phyloP scores from a whole-genome alignment of 1,139 yeast genomes.

The Geotrichum klebahnii region DNA sequence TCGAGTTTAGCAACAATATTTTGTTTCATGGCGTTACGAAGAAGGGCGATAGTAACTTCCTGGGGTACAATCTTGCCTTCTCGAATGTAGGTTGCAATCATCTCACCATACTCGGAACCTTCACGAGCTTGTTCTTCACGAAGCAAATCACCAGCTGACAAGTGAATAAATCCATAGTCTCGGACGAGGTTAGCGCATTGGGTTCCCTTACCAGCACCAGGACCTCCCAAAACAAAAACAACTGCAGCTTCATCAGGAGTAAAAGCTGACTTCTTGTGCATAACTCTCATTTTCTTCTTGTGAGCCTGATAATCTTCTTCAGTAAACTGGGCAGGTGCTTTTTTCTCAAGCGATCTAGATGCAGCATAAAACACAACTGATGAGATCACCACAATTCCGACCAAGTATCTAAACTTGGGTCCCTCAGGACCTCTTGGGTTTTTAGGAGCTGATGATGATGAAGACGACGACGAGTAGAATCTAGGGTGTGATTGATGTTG shows the following conservation, averaged over 20 bases:
- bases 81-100: slow-evolving; percentile 76
- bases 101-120: slow-evolving; percentile 78
- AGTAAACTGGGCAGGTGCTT: slow-evolving; percentile 48
- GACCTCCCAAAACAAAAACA: slow-evolving; percentile 73
- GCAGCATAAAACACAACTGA: slow-evolving; percentile 54
- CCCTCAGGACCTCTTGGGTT: slow-evolving; percentile 29
- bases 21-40: slow-evolving; percentile 72
- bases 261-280: slow-evolving; percentile 45
- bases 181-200: slow-evolving; percentile 83
- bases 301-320: slow-evolving; percentile 59
- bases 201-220: slow-evolving; percentile 96
- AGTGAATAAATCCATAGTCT: slow-evolving; percentile 77
- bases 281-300: slow-evolving; percentile 26
- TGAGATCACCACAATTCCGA: slow-evolving; percentile 34
- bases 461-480: slow-evolving; percentile 6
- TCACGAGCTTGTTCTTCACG: slow-evolving; percentile 84
- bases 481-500: background rate
- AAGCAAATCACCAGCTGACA: slow-evolving; percentile 91
- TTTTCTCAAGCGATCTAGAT: slow-evolving; percentile 48
- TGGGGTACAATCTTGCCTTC: slow-evolving; percentile 94
- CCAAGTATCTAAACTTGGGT: slow-evolving; percentile 37
- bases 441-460: too few relatives aligned
- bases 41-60: slow-evolving; percentile 81
- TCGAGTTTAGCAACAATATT: slow-evolving; percentile 32
- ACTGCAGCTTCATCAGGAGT: slow-evolving; percentile 65